Evolutionary conservation across 2,329 filamentous ascomycete species (phyloP).

Genomic region (Scedosporium boydii): DNA sequence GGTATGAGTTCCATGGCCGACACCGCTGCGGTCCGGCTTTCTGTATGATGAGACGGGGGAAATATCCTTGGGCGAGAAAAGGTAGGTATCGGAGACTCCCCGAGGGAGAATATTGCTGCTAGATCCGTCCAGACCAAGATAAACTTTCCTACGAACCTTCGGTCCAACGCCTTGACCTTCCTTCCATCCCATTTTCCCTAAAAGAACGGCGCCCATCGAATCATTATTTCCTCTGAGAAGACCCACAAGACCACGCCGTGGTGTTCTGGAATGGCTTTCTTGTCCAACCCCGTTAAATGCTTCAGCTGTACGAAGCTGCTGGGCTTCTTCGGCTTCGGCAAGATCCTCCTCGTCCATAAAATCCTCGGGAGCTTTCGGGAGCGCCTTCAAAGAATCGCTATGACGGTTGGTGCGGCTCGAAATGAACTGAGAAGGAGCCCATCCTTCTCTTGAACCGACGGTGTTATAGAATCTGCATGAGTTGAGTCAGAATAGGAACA

Average conservation of each 20-base stretch:
- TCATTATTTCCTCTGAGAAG: slow-evolving; percentile 66
- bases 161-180: slow-evolving; percentile 89
- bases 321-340: slow-evolving; percentile 72
- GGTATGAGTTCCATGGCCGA: not conserved
- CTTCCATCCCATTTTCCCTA: slow-evolving; percentile 93
- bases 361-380: slow-evolving; percentile 64
- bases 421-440: slow-evolving; percentile 85
- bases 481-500: not conserved
- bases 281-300: slow-evolving; percentile 69
- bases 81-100: slow-evolving; percentile 41
- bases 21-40: not conserved
- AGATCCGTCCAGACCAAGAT: slow-evolving; percentile 36
- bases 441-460: slow-evolving; percentile 96
- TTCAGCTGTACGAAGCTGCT: slow-evolving; percentile 61
- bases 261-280: not conserved
- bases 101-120: slow-evolving; percentile 17
- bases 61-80: slow-evolving; percentile 80
- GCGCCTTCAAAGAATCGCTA: slow-evolving; percentile 49
- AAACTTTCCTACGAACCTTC: slow-evolving; percentile 66
- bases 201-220: slow-evolving; percentile 75
- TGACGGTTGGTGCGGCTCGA: slow-evolving; percentile 76
- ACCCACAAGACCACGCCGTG: slow-evolving; percentile 45
- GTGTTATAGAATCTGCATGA: slow-evolving; percentile 80
- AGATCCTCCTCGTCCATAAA: slow-evolving; percentile 98
- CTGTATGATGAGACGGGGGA: not conserved